Base-by-base conservation (phyloP, 495 filamentous ascomycete species). In the Trichoderma parareesei region DNA sequence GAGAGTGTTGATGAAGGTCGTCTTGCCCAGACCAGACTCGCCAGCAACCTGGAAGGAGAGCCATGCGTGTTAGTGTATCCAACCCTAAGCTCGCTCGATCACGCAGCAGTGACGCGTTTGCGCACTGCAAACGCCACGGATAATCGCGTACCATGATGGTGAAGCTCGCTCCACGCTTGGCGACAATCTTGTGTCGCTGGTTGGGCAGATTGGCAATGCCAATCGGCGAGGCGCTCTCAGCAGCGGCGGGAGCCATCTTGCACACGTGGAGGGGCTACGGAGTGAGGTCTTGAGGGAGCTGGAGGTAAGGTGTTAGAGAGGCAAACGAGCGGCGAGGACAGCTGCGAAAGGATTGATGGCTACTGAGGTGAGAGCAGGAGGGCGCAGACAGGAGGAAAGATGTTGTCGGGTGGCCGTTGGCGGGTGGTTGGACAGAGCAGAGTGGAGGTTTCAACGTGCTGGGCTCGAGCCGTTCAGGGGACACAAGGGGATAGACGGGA, bases 141-240 rank as follows among this genome's bases (percentile, higher is more conserved):
- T 41, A 33, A 20, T 60, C 27, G 44, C 80, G 69, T 79, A 97
- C 94, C 94, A 98, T 98, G 73, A 98, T 96, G 64, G 94, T 98
- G 79, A 98, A 98, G 68, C 93, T 92, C 71, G 94, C 94, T 77
- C 94, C 94, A 81, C 95, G 87, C 85, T 98, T 98, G 65, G 94
- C 94, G 72, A 98, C 95, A 74, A 98, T 98, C 86, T 98, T 98
- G 85, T 98, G 94, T 75, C 94, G 87, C 84, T 97, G 93, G 82
- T 97, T 96, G 71, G 94, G 92, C 74, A 96, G 82, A 82, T 98
- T 98, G 85, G 94, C 94, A 89, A 98, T 98, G 84, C 93, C 93
- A 90, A 98, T 98, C 72, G 91, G 92, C 73, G 90, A 90, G 67
- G 90, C 88, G 75, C 89, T 90, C 78, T 96, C 92, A 69, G 86